Evolutionary conservation across 2,329 filamentous ascomycete genomes (phyloP).

Genomic region (Arachnomyces sp.): DNA sequence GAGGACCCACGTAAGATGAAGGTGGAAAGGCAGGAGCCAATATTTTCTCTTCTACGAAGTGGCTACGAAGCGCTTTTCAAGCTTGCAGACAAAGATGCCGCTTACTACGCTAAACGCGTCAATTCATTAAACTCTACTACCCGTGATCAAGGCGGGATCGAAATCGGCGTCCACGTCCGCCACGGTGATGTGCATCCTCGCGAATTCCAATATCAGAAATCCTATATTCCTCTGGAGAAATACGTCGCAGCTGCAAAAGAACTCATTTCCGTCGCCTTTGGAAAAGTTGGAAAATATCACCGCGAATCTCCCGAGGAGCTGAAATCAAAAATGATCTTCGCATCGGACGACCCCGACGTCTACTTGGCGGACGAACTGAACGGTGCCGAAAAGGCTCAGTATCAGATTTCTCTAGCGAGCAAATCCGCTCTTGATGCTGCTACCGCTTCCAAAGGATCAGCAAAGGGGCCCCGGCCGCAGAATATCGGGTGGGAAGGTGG

Average conservation of each 20-base stretch:
- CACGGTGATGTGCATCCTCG: conserved; percentile 71
- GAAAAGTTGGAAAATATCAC: conserved; percentile 12
- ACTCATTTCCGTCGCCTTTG: conserved; percentile 42
- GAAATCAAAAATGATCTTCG: conserved; percentile 49
- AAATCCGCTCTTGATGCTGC: conserved; percentile 49
- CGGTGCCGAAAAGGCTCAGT: conserved; percentile 56
- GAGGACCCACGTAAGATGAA: conserved; percentile 44
- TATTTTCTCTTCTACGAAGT: conserved; percentile 60
- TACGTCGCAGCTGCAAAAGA: conserved; percentile 57
- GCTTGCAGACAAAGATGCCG: conserved; percentile 57
- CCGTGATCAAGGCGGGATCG: conserved; percentile 41
- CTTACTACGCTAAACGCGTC: conserved; percentile 56
- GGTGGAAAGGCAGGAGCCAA: conserved; percentile 48
- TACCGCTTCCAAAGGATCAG: conserved; percentile 1
- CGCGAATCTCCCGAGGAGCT: conserved; percentile 24
- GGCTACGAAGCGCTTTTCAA: conserved; percentile 70
- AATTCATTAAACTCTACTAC: conserved; percentile 45
- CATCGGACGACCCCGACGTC: conserved; percentile 74
- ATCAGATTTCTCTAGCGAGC: conserved; percentile 70
- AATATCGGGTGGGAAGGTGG: conserved; percentile 81
- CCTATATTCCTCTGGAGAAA: conserved; percentile 66
- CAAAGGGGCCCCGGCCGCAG: background rate
- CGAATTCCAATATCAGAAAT: conserved; percentile 67
- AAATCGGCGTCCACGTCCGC: conserved; percentile 70
- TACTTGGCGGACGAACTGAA: conserved; percentile 58